Percentiles rank a stretch among this genome's conserved stretches.
Evolutionary conservation across 2,329 filamentous ascomycete genomes (phyloP).

Genomic region (Fusarium burgessii): DNA sequence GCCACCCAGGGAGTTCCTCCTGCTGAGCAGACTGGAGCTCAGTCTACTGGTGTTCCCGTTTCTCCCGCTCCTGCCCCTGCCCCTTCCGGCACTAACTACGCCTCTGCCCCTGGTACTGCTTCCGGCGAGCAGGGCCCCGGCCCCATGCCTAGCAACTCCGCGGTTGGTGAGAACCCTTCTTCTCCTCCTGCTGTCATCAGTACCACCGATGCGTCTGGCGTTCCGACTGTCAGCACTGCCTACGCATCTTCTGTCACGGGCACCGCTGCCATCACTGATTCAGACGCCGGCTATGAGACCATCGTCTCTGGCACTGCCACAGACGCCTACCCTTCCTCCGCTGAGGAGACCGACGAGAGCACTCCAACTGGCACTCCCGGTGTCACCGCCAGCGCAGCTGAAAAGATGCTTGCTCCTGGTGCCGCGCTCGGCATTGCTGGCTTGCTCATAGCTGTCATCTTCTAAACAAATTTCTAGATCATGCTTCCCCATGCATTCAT

Average conservation of each 20-base stretch:
- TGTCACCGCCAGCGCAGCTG: conserved; percentile 50
- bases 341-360: conserved; percentile 27
- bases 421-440: conserved; percentile 44
- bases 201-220: conserved; percentile 35
- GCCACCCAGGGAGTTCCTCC: conserved; percentile 12
- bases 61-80: conserved; percentile 13
- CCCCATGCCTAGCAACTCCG: conserved; percentile 12
- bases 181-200: conserved; percentile 35
- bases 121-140: conserved; percentile 22
- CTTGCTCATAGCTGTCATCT: conserved; percentile 44
- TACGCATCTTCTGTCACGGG: conserved; percentile 32
- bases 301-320: conserved; percentile 27
- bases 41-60: neutral
- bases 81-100: conserved; percentile 28
- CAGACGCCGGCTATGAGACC: conserved; percentile 30
- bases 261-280: conserved; percentile 29
- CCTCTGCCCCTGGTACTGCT: conserved; percentile 15
- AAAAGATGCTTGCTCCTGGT: conserved; percentile 39
- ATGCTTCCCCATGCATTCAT: conserved; percentile 24
- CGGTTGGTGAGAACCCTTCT: conserved; percentile 18
- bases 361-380: conserved; percentile 46
- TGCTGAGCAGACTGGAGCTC: neutral
- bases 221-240: conserved; percentile 37
- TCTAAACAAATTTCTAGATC: conserved; percentile 40
- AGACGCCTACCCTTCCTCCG: conserved; percentile 30